Evolutionary conservation across 768 basidiomycete genomes (phyloP).

Genomic region (Kwoniella mangroviensis): DNA sequence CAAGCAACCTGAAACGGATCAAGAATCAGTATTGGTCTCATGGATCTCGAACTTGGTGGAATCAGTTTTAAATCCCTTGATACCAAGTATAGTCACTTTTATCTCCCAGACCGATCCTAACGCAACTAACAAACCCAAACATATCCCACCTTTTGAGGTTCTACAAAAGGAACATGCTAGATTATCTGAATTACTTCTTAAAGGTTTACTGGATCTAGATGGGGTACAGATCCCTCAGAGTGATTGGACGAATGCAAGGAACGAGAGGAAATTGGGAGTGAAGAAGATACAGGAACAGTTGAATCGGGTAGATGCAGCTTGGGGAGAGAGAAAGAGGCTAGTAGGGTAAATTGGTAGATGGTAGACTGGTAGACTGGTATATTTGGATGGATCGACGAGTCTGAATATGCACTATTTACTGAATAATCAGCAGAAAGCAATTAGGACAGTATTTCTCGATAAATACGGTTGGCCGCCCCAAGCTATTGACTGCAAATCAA

Average conservation of each 20-base stretch:
- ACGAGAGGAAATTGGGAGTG: slow-evolving; percentile 82
- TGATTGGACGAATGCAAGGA: slow-evolving; percentile 77
- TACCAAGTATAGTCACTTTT: slow-evolving; percentile 40
- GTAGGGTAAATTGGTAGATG: background rate
- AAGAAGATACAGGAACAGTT: slow-evolving; percentile 80
- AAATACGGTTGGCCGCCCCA: no score
- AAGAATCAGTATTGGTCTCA: slow-evolving; percentile 41
- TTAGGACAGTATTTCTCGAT: no score
- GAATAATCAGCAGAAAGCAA: no score
- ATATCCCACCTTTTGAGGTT: slow-evolving; percentile 47
- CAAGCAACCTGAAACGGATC: slow-evolving; percentile 42
- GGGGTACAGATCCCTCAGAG: slow-evolving; percentile 70
- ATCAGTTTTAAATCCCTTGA: slow-evolving; percentile 32
- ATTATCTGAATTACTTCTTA: slow-evolving; percentile 80
- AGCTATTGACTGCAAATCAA: no score
- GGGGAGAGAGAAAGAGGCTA: slow-evolving; percentile 60
- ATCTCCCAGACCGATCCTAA: slow-evolving; percentile 36
- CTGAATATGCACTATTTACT: no score
- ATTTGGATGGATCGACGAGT: no score
- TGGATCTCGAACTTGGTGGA: slow-evolving; percentile 39
- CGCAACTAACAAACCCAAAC: slow-evolving; percentile 38
- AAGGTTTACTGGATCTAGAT: slow-evolving; percentile 84
- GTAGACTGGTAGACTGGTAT: no score
- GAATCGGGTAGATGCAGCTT: slow-evolving; percentile 76
- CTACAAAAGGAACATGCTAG: slow-evolving; percentile 63